Base-by-base conservation (phyloP, 164 flowering plant genomes). In the Nymphaea thermarum region DNA sequence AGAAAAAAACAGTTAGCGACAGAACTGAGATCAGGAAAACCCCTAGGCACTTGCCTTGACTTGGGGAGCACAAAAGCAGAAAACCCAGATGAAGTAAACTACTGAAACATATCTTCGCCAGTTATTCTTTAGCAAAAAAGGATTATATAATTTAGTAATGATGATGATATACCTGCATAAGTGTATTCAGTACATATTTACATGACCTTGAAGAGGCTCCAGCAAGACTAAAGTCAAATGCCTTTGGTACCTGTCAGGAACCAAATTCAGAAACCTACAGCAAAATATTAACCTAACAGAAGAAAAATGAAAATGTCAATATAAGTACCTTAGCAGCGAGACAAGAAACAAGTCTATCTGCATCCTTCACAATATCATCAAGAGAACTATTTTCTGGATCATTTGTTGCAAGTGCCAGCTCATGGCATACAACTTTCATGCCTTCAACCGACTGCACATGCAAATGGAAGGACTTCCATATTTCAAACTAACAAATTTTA, bases 131-230 rank as follows among this genome's bases (percentile, higher is more conserved):
- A 25, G 36, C 36, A 25, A 25, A 25, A 25, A 25, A 25, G 1
- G 36, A 25, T 0, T 25, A 25, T 25, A 25, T 25, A 25, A 25
- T 25, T 0, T 25, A 25, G 5, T 4, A 25, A 25, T 25, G 36
- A 25, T 25, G 36, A 25, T 25, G 36, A 25, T 25, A 25, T 25
- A 88, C 99, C 92, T 92, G 99, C 99, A 95, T 90, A 16, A 95
- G 89, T 11, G 98, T 95, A 78, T 95, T 95, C 60, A 95, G 77
- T 55, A 92, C 99, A 77, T 95, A 95, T 89, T 95, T 95, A 82
- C 99, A 95, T 44, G 99, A 91, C 73, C 99, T 83, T 69, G 99
- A 95, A 65, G 99, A 90, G 68, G 94, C 98, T 47, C 99, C 99
- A 10, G 82, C 80, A 65, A 92, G 80, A 76, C 98, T 88, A 77